A percentile compares a stretch with the other conserved stretches of the same genome.
phyloP scores from a whole-genome alignment of 2,329 filamentous ascomycete genomes.

The Cercospora sp. region DNA sequence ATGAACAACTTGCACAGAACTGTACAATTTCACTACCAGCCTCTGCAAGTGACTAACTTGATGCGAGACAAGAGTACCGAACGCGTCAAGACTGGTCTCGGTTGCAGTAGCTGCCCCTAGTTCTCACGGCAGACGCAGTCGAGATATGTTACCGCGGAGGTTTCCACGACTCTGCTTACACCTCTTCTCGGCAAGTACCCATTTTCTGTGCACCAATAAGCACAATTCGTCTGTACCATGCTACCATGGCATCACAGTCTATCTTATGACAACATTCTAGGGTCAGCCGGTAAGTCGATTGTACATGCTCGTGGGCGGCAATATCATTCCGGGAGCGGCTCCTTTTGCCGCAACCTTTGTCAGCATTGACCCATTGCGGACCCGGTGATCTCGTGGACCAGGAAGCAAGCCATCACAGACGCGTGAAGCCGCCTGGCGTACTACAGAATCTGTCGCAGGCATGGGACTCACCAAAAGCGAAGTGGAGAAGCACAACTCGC shows the following conservation, averaged over 20 bases:
- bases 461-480: background rate
- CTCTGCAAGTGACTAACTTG: background rate
- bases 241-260: background rate
- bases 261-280: no score
- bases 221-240: background rate
- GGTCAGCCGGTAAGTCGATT: background rate
- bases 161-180: background rate
- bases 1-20: no score
- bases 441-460: background rate
- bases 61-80: background rate
- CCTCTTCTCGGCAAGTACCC: background rate
- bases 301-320: background rate
- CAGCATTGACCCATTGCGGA: background rate
- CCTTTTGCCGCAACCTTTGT: background rate
- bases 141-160: background rate
- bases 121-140: background rate
- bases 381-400: background rate
- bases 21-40: background rate
- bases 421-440: background rate
- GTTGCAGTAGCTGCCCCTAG: background rate
- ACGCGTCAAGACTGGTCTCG: background rate
- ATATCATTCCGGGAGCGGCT: background rate
- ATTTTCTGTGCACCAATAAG: background rate
- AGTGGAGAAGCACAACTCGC: conserved; percentile 64
- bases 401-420: background rate